Evolutionary conservation across 805 yeast species (phyloP), one percentile per base, ranked within the genome.

Genomic region (Myxozyma kluyveri): DNA sequence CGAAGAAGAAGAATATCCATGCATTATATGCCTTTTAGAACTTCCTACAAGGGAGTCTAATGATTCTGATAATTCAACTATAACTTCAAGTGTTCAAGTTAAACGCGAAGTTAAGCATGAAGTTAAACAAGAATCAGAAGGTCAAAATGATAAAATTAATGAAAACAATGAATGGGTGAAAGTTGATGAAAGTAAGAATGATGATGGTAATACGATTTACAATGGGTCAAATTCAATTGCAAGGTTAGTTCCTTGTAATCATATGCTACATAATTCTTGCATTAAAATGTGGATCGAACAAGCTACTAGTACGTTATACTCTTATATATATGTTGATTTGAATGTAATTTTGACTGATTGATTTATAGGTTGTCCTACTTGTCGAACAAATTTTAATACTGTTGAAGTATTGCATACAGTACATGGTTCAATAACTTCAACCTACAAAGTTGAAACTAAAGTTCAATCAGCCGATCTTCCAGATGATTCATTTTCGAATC

Each of bases 1-100:
- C 31, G 17, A 26, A 19, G 40, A 38, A 39, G 51, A 47, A 9
- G 51, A 47, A 46, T 47, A 54, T 47, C 57, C 57, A 23, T 83
- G 89, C 63, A 74, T 82, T n/a, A 82, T 83, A 37, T 83, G 89
- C 61, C 70, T 82, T 42, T 86, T 74, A 43, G 56, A 57, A 6
- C 63, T 73, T 10, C 64, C 67, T 44, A 49, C 58, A 17, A 35
- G 42, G 35, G 36, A 37, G n/a, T n/a, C n/a, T n/a, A n/a, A n/a
- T n/a, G n/a, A n/a, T n/a, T n/a, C n/a, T n/a, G n/a, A n/a, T n/a
- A n/a, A n/a, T n/a, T n/a, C n/a, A 44, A 35, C 50, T 9, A 42
- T 9, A 14, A 29, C 33, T 9, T 9, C 12, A 29, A 29, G 33
- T 14, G 33, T 29, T 17, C 36, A 45, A 21, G 18, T 38, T 42